phyloP scores from a whole-genome alignment of 768 basidiomycete genomes.

The Mycena olivaceomarginata region DNA sequence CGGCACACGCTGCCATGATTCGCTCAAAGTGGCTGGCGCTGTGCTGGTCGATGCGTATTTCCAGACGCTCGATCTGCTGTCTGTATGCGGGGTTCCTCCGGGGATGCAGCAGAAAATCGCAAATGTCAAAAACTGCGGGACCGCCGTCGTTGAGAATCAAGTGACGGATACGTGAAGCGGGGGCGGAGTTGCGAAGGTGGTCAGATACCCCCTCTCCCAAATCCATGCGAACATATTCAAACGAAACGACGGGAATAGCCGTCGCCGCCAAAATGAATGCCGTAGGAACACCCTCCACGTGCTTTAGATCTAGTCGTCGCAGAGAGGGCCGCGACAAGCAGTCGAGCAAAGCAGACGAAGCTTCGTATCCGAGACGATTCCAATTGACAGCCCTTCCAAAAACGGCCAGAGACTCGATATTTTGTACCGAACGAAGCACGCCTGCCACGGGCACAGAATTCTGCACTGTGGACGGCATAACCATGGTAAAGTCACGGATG shows the following conservation, averaged over 20 bases:
- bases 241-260: conserved; percentile 14
- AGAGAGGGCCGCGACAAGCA: conserved; percentile 14
- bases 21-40: conserved; percentile 12
- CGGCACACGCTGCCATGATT: conserved; percentile 18
- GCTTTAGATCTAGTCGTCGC: background rate
- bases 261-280: conserved; percentile 13
- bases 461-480: no score
- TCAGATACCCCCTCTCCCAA: background rate
- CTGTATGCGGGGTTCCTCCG: background rate
- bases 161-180: background rate
- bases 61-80: conserved; percentile 1
- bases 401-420: background rate
- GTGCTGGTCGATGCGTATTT: background rate
- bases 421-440: no score
- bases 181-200: background rate
- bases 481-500: conserved; percentile 20
- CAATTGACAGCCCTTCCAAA: background rate
- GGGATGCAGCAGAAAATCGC: conserved; percentile 14
- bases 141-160: background rate
- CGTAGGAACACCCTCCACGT: conserved; percentile 2
- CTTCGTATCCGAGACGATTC: background rate
- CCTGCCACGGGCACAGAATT: no score
- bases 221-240: conserved; percentile 3
- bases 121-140: background rate
- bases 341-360: conserved; percentile 1